A percentile compares a stretch with the other conserved stretches of the same genome.
These are phyloP conservation scores for Berkeleyomyces basicola DNA, from an alignment of 2,329 filamentous ascomycete genomes.

Conservation along the genomic window DNA sequence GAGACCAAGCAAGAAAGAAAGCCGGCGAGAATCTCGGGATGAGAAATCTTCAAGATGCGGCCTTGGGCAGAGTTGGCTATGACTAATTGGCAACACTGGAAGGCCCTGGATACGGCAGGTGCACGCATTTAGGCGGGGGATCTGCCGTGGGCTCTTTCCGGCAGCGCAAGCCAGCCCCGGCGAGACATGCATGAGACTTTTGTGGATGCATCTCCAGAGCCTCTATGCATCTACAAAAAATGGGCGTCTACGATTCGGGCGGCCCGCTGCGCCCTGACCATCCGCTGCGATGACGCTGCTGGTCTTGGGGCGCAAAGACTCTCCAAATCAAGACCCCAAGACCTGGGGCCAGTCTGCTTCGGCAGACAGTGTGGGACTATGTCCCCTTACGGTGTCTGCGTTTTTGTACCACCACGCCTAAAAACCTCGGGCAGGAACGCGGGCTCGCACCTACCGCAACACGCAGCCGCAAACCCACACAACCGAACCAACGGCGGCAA, in stretches of 20 bases:
- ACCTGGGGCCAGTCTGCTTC: background rate
- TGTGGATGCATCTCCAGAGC: no score
- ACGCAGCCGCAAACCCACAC: no score
- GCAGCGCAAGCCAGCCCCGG: background rate
- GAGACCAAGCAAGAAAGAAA: no score
- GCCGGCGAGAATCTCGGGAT: no score
- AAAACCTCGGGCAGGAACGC: background rate
- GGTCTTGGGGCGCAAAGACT: background rate
- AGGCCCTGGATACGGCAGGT: background rate
- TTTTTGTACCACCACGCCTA: background rate
- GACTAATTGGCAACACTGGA: background rate
- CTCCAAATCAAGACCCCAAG: background rate
- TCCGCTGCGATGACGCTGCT: no score
- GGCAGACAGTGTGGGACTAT: background rate
- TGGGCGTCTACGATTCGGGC: no score
- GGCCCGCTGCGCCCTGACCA: no score
- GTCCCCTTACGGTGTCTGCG: background rate
- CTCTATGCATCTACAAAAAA: no score
- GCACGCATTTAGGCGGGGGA: background rate
- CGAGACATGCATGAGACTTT: no score
- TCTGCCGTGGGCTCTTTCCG: background rate
- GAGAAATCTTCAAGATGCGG: no score
- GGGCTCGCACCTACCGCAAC: conserved; percentile 1
- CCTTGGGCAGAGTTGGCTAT: background rate
- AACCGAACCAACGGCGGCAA: conserved; percentile 23